Evolutionary conservation across 371 early-diverging fungal genomes (phyloP), one percentile per base, ranked within the genome.

Genomic region (Polyrhizophydium stewartii): DNA sequence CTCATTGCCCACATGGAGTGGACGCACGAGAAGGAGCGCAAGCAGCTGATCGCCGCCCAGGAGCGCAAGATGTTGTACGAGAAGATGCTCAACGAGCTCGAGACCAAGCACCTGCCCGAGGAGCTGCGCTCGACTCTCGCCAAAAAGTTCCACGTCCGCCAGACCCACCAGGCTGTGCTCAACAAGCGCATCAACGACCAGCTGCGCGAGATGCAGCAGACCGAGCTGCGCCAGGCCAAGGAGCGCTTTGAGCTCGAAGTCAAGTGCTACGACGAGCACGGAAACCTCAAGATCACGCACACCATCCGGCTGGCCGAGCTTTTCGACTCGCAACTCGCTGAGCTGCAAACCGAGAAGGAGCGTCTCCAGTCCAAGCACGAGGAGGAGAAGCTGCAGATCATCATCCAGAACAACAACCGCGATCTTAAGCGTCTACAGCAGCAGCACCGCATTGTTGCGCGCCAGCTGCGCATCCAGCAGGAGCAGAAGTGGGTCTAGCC

Each of bases 151-250:
- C 66, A 58, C 17, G 62, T 70, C 55, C 63, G 62, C 33, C 46
- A 64, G 49, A 61, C 25, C 33, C 70, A 76, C 43, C 67, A 65
- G 25, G 60, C 43, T 3, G 49, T 46, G 24, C 9, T 73, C 47
- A 66, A 76, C 65, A 76, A 76, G 60, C 55, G 63, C 12, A 38
- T 69, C n/a, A 33, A 41, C 46, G 75, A 71, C 38, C 73, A 76
- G 19, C 63, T 65, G 13, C 57, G 70, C 17, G 76, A 70, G 30
- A 27, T 64, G 7, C 76, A 76, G 46, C 55, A 60, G 35, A 22
- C 61, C 25, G 76, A 76, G 55, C 45, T 76, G 38, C 53, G 63
- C 32, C 76, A 75, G 1, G 31, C 55, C 49, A 74, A 76, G 55
- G 76, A 73, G 31, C 22, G 47, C 12, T 70, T 65, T 64, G 75